These are phyloP conservation scores for Cenchrus fungigraminus DNA, from an alignment of 176 grass and related monocot species.

Conservation along the genomic window DNA sequence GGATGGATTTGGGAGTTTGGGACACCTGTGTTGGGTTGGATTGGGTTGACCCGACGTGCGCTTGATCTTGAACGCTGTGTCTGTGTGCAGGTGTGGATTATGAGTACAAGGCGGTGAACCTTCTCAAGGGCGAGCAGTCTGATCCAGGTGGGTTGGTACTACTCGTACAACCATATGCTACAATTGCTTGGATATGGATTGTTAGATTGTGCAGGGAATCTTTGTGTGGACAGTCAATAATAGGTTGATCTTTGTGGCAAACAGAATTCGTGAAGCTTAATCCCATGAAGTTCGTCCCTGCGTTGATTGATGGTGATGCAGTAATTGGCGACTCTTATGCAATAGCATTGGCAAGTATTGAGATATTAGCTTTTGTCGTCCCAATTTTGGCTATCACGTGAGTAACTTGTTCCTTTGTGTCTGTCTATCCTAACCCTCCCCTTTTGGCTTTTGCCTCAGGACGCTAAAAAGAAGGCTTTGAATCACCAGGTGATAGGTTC, in stretches of 20 bases:
- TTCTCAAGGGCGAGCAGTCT: slow-evolving; percentile 58
- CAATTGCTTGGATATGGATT: neutral
- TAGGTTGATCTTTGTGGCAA: neutral
- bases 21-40: neutral
- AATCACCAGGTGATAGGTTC: slow-evolving; percentile 52
- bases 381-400: neutral
- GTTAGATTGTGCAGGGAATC: neutral
- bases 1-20: neutral
- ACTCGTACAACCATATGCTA: neutral
- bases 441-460: slow-evolving; percentile 52
- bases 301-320: neutral
- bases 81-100: slow-evolving; percentile 35
- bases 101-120: slow-evolving; percentile 63
- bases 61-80: neutral
- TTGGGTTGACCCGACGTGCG: neutral
- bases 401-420: neutral
- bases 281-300: slow-evolving; percentile 60
- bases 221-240: slow-evolving; percentile 3
- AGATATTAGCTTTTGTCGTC: neutral
- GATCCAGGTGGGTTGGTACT: slow-evolving; percentile 43
- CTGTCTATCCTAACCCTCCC: slow-evolving; percentile 39
- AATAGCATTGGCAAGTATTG: slow-evolving; percentile 46
- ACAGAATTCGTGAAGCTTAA: slow-evolving; percentile 63
- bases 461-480: slow-evolving; percentile 52
- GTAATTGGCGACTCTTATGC: slow-evolving; percentile 52